Conservation (phyloP, 805 yeast species). For the Priceomyces medius region DNA sequence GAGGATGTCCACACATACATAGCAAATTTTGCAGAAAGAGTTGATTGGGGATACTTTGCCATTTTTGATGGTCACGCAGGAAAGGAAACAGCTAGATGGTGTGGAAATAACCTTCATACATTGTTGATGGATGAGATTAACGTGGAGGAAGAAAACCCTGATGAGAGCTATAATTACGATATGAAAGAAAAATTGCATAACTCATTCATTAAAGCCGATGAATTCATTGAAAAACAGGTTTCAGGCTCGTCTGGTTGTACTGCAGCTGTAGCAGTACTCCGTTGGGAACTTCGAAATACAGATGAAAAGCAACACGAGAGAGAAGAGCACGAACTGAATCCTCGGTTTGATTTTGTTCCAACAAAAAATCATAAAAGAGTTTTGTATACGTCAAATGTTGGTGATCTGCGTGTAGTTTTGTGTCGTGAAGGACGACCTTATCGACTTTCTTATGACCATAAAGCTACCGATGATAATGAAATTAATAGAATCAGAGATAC, state of each 20-base stretch:
- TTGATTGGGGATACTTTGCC: slow-evolving; percentile 95
- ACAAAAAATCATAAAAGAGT: slow-evolving; percentile 57
- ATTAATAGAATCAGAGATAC: slow-evolving; percentile 67
- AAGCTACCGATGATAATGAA: slow-evolving; percentile 81
- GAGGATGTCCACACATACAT: slow-evolving; percentile 95
- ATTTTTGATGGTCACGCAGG: slow-evolving; percentile 98
- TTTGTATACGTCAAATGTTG: slow-evolving; percentile 92
- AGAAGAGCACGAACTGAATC: slow-evolving; percentile 1
- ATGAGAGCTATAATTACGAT: slow-evolving; percentile 34
- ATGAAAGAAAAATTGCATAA: slow-evolving; percentile 65
- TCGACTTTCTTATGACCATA: slow-evolving; percentile 88
- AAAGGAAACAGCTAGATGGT: slow-evolving; percentile 87
- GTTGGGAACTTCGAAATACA: slow-evolving; percentile 63
- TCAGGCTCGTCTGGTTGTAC: slow-evolving; percentile 87
- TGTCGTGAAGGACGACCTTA: slow-evolving; percentile 72
- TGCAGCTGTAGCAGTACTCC: slow-evolving; percentile 86
- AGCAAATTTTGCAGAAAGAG: slow-evolving; percentile 85
- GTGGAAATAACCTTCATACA: slow-evolving; percentile 81
- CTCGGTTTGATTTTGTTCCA: slow-evolving; percentile 51
- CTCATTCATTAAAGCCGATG: slow-evolving; percentile 76
- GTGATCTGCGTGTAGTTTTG: slow-evolving; percentile 84
- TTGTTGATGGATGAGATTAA: slow-evolving; percentile 57
- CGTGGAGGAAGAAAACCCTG: slow-evolving; percentile 15
- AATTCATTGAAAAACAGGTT: slow-evolving; percentile 55
- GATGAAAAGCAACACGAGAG: slow-evolving; percentile 7